phyloP scores from a whole-genome alignment of 202 grass and related monocot species.

The Schoenoplectus triqueter region DNA sequence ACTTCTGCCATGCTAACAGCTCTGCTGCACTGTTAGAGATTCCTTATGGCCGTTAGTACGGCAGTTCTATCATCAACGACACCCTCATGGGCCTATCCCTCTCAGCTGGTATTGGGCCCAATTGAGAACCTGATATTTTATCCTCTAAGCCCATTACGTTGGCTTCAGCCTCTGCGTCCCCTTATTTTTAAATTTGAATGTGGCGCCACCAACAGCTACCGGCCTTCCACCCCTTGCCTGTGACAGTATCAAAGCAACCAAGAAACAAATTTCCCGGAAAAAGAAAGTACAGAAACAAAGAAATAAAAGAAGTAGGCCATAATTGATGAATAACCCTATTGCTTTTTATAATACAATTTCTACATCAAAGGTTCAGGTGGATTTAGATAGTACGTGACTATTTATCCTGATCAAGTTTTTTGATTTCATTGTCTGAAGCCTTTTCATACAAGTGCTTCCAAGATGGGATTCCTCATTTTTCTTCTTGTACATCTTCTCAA shows the following conservation, averaged over 20 bases:
- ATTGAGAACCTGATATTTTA: too few species aligned
- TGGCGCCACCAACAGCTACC: too few species aligned
- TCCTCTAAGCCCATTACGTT: too few species aligned
- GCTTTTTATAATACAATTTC: constrained; percentile 25
- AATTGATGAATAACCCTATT: not conserved
- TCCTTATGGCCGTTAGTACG: too few species aligned
- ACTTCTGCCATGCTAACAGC: too few species aligned
- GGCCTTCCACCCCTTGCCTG: too few species aligned
- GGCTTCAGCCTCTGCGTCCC: too few species aligned
- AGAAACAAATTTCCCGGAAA: constrained; percentile 33
- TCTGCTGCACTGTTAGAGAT: too few species aligned
- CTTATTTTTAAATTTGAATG: too few species aligned
- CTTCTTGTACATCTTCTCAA: constrained; percentile 70
- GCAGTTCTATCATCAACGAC: too few species aligned
- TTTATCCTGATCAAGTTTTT: constrained; percentile 58
- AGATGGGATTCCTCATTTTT: constrained; percentile 38
- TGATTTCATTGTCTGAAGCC: constrained; percentile 47
- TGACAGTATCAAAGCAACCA: constrained; percentile 21
- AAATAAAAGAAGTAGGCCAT: constrained; percentile 23
- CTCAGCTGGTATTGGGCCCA: too few species aligned
- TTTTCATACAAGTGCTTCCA: constrained; percentile 55
- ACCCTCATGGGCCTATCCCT: too few species aligned
- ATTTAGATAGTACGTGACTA: constrained; percentile 44
- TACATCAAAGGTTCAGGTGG: constrained; percentile 18
- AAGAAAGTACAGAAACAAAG: not conserved